Base-by-base conservation (phyloP, 2,329 filamentous ascomycete species). In the Alternaria alternata region DNA sequence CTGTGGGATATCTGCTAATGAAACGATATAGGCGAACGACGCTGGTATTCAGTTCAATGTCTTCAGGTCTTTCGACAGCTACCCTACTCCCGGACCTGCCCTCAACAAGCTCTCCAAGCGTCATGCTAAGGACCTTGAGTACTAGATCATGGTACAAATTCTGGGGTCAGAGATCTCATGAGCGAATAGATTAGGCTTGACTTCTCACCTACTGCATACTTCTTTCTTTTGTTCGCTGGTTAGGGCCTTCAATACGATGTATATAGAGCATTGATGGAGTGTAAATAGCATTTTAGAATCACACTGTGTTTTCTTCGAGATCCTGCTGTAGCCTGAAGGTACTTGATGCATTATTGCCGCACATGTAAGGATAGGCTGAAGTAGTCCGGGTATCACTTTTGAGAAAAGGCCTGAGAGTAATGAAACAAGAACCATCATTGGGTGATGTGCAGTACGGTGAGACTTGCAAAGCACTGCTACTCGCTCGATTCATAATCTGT, bases 11-110 rank as follows among this genome's bases (percentile, higher is more conserved):
- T 46, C 14, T 46, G 44, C 44, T 48, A 47, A 55, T 14, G 16
- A 11, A 3, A 36, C 53, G 5, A 38, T 18, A 11, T n/a, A 44
- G 57, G 42, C 57, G 12, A 53, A 44, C 14, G 81, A 83, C 30
- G 64, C 80, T 7, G 83, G 84, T 26, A 81, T 84, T 64, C 49
- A 73, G 51, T 78, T 79, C 66, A 75, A 76, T 59, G 63, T 79
- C 36, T 79, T 74, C 61, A 62, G 55, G 24, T 64, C 62, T 30
- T 73, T 75, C 51, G 68, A 63, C 7, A 63, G 64, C 39, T 80
- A 79, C 59, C 66, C 71, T 12, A 71, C 74, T 46, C 77, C 78
- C 5, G 78, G 78, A 12, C 78, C 78, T 11, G 61, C 66, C 22
- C 46, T 76, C 14, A 59, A 51, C 39, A 68, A 60, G 56, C 28